A percentile compares a stretch with the other conserved stretches of the same genome.
Conservation (phyloP, 176 grass and related monocot genomes). For the Raddia guianensis region DNA sequence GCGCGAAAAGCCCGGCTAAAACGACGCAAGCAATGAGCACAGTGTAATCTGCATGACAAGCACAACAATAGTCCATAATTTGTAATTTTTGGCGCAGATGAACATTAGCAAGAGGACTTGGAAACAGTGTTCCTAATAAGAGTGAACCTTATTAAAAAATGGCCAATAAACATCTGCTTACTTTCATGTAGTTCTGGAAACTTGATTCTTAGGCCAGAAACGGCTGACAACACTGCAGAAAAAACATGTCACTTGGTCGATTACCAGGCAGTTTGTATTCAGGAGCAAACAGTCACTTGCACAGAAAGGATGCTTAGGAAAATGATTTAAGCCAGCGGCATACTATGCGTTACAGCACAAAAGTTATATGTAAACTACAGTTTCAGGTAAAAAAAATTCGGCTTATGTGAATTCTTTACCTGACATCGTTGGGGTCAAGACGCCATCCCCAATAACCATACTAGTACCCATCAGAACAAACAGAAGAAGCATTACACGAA, state of each 20-base stretch:
- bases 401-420: constrained; percentile 43
- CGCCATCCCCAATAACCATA: constrained; percentile 88
- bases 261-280: not conserved
- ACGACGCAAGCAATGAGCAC: constrained; percentile 68
- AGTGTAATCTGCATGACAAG: constrained; percentile 58
- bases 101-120: not conserved
- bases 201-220: constrained; percentile 85
- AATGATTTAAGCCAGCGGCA: not conserved
- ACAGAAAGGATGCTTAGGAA: not conserved
- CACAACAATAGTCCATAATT: not conserved
- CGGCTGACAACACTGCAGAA: constrained; percentile 64
- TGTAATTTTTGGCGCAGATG: constrained; percentile 11
- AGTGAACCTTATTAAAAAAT: constrained; percentile 22
- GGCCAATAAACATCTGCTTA: constrained; percentile 38
- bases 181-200: constrained; percentile 86
- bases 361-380: not conserved
- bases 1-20: constrained; percentile 66
- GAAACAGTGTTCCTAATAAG: not conserved
- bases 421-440: constrained; percentile 89
- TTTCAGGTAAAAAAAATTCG: not conserved
- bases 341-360: not conserved
- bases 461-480: constrained; percentile 87
- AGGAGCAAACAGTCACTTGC: not conserved
- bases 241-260: constrained; percentile 40
- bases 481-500: constrained; percentile 59